Evolutionary conservation across 352 stramenopile species (phyloP).

Genomic region (Phytophthora citricola): DNA sequence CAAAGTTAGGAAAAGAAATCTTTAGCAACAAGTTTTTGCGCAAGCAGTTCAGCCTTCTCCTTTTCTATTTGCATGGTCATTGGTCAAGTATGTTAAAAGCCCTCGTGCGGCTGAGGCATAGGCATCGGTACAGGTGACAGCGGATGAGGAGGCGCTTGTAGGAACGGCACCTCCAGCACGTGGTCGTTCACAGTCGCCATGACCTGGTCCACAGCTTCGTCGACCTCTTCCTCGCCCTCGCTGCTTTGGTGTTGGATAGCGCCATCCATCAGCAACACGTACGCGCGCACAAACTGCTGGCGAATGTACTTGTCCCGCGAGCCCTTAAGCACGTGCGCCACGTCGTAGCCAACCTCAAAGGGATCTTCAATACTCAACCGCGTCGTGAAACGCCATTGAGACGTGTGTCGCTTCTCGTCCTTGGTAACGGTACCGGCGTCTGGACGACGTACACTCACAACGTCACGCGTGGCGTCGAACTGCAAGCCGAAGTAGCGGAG

Average conservation of each 20-base stretch:
- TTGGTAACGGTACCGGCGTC: slow-evolving; percentile 68
- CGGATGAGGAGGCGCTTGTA: slow-evolving; percentile 33
- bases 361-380: slow-evolving; percentile 97
- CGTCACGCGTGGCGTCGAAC: slow-evolving; percentile 73
- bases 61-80: slow-evolving; percentile 38
- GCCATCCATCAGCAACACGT: slow-evolving; percentile 64
- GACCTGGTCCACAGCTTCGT: slow-evolving; percentile 35
- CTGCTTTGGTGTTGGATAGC: slow-evolving; percentile 34
- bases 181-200: slow-evolving; percentile 52
- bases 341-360: slow-evolving; percentile 98
- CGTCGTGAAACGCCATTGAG: slow-evolving; percentile 80
- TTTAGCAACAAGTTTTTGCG: slow-evolving; percentile 23
- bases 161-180: slow-evolving; percentile 51
- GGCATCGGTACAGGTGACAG: slow-evolving; percentile 30
- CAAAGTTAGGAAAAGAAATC: slow-evolving; percentile 31
- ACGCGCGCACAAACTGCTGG: slow-evolving; percentile 81
- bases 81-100: slow-evolving; percentile 36
- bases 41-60: slow-evolving; percentile 17
- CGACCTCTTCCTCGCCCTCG: slow-evolving; percentile 7
- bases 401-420: slow-evolving; percentile 72
- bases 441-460: slow-evolving; percentile 73
- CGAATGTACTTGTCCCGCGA: slow-evolving; percentile 87
- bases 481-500: slow-evolving; percentile 75
- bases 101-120: slow-evolving; percentile 18
- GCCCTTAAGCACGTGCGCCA: slow-evolving; percentile 96